These are phyloP conservation scores for Fusarium secorum DNA, from an alignment of 2,329 filamentous ascomycete genomes.

Conservation along the genomic window DNA sequence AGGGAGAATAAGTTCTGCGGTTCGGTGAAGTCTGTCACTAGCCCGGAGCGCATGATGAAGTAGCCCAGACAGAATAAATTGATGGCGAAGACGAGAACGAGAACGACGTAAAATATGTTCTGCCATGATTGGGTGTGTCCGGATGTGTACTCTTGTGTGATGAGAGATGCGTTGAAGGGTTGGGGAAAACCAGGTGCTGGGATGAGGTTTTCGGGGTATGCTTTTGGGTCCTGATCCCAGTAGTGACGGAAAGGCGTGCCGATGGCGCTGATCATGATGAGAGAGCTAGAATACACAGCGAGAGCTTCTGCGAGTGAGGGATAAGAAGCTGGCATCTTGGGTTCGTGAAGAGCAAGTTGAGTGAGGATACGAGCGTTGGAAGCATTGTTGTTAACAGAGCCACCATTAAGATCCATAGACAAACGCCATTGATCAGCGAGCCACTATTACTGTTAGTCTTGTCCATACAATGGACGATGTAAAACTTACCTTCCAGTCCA, in stretches of 20 bases:
- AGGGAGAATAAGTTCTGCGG: slow-evolving; percentile 78
- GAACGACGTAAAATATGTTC: slow-evolving; percentile 70
- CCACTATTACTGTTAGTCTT: slow-evolving; percentile 44
- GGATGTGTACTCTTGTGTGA: slow-evolving; percentile 74
- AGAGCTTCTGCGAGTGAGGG: slow-evolving; percentile 79
- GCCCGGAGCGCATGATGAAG: slow-evolving; percentile 60
- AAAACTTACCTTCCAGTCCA: slow-evolving; percentile 58
- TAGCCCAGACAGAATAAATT: slow-evolving; percentile 73
- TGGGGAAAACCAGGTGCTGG: slow-evolving; percentile 56
- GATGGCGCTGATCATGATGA: slow-evolving; percentile 66
- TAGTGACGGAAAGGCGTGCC: slow-evolving; percentile 67
- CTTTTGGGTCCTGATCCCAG: slow-evolving; percentile 54
- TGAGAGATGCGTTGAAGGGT: slow-evolving; percentile 69
- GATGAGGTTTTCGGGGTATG: slow-evolving; percentile 46
- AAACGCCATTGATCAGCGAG: slow-evolving; percentile 62
- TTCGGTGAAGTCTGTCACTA: slow-evolving; percentile 82
- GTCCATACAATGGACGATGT: fast-evolving
- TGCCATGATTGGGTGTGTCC: slow-evolving; percentile 69
- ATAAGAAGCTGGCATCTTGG: slow-evolving; percentile 55
- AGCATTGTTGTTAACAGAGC: slow-evolving; percentile 62
- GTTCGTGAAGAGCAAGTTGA: slow-evolving; percentile 57
- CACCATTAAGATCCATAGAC: slow-evolving; percentile 64
- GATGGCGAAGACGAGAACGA: slow-evolving; percentile 70
- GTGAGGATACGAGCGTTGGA: slow-evolving; percentile 65
- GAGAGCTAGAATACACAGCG: slow-evolving; percentile 73